Percentiles rank a stretch among this genome's conserved stretches.
These are phyloP conservation scores for Pichia sp. DNA, from an alignment of 1,139 yeast species.

Conservation along the genomic window DNA sequence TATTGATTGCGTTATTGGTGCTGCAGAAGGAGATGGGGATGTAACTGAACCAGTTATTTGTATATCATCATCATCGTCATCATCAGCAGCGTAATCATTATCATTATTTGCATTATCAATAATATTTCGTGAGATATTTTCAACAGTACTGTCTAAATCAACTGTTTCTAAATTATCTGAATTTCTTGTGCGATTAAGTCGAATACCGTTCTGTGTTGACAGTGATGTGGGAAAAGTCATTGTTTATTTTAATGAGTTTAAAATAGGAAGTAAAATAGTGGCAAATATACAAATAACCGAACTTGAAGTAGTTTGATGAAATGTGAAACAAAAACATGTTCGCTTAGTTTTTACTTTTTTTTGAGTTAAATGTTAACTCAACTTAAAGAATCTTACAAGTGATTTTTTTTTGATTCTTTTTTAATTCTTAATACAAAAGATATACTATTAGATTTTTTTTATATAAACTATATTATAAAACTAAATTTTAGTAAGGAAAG, in stretches of 20 bases:
- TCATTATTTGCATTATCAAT: neutral
- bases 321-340: too few species aligned
- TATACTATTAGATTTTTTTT: neutral
- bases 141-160: too few species aligned
- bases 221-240: neutral
- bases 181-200: neutral
- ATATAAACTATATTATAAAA: slow-evolving; percentile 1
- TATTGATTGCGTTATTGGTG: too few species aligned
- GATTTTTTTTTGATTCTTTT: too few species aligned
- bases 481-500: slow-evolving; percentile 5
- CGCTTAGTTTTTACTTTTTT: too few species aligned
- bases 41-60: neutral
- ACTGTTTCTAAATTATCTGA: neutral
- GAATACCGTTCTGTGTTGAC: neutral
- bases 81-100: slow-evolving; percentile 1
- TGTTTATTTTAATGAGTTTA: too few species aligned
- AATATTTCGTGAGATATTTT: neutral
- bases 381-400: too few species aligned
- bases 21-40: neutral
- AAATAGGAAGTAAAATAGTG: too few species aligned
- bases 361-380: too few species aligned
- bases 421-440: too few species aligned
- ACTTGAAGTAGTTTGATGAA: too few species aligned
- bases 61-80: slow-evolving; percentile 4
- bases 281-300: too few species aligned